Evolutionary conservation across 108 stramenopile genomes (phyloP), one percentile per base, ranked within the genome.

Genomic region (Fragilariopsis cylindrus): DNA sequence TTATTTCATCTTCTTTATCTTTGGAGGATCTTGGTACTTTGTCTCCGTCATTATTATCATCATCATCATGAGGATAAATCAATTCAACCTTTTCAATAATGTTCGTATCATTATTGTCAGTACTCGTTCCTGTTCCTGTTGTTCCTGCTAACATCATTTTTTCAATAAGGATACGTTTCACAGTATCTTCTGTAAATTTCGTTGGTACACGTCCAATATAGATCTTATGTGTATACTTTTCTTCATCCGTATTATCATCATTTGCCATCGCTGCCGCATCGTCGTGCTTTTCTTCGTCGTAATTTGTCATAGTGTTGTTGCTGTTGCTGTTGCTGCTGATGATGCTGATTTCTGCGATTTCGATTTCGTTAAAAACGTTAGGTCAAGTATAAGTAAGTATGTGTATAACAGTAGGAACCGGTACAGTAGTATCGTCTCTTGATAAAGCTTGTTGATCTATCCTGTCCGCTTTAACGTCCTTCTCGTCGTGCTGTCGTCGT

Each of bases 181-280:
- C 70, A 39, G 76, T 77, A 8, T 81, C 84, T 69, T 82, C 81
- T n/a, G 76, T 76, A 72, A 92, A 92, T 41, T 77, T 71, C 41
- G 82, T 78, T 7, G 91, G 91, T 19, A 92, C 77, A 8, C 91
- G 87, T n/a, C 88, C 90, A 16, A 92, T 73, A 73, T 90, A 88
- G 48, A 82, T 70, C 62, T 92, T 92, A 55, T 66, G 64, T n/a
- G 65, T 73, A 60, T 88, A 82, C 7, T 54, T 70, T 19, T 76
- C 70, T 21, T 69, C 66, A 5, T 43, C 48, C 19, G 65, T 62
- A 5, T 43, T 19, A n/a, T n/a, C n/a, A 8, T 7, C 15, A 13
- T 11, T 46, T 30, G 19, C 19, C 3, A 40, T 60, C 18, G 55
- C 30, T 30, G 30, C 30, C 30, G 30, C 30, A 8, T 40, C 0